These are phyloP conservation scores for Ploettnerulaceae sp. DNA, from an alignment of 2,329 filamentous ascomycete species.

Conservation along the genomic window DNA sequence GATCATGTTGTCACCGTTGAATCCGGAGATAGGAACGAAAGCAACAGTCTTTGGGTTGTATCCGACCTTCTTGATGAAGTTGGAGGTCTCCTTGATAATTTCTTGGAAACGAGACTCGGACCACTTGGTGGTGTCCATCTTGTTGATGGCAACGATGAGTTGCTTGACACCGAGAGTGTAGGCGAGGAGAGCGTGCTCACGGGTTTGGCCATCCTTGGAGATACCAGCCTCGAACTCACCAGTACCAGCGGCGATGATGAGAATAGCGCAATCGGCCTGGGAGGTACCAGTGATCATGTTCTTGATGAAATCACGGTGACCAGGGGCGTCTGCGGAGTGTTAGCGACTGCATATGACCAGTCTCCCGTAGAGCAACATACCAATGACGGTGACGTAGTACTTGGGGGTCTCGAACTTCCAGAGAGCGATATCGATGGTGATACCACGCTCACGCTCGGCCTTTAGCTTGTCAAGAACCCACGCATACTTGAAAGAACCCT, in stretches of 20 bases:
- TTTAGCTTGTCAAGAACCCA: conserved; percentile 99
- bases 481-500: conserved; percentile 99
- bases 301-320: conserved; percentile 99
- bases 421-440: conserved; percentile 99
- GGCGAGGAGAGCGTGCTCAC: conserved; percentile 99
- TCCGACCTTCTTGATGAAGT: conserved; percentile 99
- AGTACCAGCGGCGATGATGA: conserved; percentile 99
- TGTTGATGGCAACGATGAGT: conserved; percentile 99
- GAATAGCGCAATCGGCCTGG: conserved; percentile 98
- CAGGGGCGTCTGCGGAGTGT: conserved; percentile 71
- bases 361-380: conserved; percentile 45
- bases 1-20: conserved; percentile 99
- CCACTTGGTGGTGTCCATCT: conserved; percentile 99
- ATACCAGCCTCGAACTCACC: conserved; percentile 99
- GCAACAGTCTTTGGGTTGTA: conserved; percentile 99
- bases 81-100: conserved; percentile 99
- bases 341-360: conserved; percentile 10
- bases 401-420: conserved; percentile 99
- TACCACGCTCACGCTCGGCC: conserved; percentile 99
- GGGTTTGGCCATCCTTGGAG: conserved; percentile 99
- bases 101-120: conserved; percentile 93
- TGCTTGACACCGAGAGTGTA: conserved; percentile 99
- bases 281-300: conserved; percentile 99
- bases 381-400: conserved; percentile 98
- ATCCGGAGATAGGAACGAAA: conserved; percentile 99